Evolutionary conservation across 768 basidiomycete species (phyloP).

Genomic region (Tephrocybe sp.): DNA sequence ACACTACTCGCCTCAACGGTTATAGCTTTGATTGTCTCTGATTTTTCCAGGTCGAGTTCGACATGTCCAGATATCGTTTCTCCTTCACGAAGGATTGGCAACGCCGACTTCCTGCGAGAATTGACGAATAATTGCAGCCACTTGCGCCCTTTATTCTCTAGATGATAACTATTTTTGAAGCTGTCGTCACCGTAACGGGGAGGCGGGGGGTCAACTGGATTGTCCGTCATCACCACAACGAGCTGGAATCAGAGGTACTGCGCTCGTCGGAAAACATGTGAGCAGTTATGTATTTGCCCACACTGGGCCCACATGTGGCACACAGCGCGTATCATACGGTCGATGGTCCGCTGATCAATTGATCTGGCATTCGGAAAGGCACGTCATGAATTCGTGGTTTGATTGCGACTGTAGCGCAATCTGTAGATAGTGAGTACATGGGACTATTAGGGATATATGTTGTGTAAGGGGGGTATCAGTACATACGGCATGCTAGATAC

Average conservation of each 20-base stretch:
- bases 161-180: not conserved
- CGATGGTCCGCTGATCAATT: too few relatives aligned
- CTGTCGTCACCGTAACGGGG: not conserved
- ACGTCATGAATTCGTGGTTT: too few relatives aligned
- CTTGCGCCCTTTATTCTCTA: not conserved
- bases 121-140: not conserved
- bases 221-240: too few relatives aligned
- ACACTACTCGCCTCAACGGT: conserved; percentile 46
- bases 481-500: conserved; percentile 3
- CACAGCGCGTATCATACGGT: too few relatives aligned
- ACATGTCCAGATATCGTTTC: conserved; percentile 52
- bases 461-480: conserved; percentile 1
- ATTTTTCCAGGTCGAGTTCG: conserved; percentile 48
- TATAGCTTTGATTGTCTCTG: conserved; percentile 49
- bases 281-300: too few relatives aligned
- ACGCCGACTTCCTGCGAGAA: conserved; percentile 8
- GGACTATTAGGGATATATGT: conserved; percentile 14
- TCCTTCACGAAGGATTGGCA: conserved; percentile 47
- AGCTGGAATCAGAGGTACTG: too few relatives aligned
- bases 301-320: too few relatives aligned
- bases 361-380: too few relatives aligned
- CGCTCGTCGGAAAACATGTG: too few relatives aligned
- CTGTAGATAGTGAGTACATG: not conserved
- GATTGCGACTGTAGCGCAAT: conserved; percentile 5
- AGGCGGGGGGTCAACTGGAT: not conserved